phyloP scores from a whole-genome alignment of 139 green algal genomes.

The Microglena sp. region DNA sequence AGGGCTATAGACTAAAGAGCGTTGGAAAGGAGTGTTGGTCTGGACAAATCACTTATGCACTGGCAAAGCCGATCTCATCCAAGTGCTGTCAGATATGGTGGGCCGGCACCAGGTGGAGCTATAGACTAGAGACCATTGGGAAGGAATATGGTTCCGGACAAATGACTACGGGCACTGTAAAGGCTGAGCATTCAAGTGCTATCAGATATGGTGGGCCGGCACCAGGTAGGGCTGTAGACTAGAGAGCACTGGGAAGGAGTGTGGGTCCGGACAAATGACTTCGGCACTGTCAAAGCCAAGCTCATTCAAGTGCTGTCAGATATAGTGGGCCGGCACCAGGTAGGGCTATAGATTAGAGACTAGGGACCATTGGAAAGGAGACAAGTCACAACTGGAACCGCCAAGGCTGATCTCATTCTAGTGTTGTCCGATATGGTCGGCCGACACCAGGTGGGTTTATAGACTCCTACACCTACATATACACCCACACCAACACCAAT shows the following conservation, averaged over 20 bases:
- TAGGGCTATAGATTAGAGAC: neutral
- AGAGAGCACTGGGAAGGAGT: neutral
- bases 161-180: slow-evolving; percentile 9
- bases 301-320: slow-evolving; percentile 77
- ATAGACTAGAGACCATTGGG: neutral
- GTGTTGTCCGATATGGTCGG: neutral
- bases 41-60: too few relatives aligned
- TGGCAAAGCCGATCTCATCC: slow-evolving; percentile 17
- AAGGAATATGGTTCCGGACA: neutral
- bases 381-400: neutral
- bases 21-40: too few relatives aligned
- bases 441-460: slow-evolving; percentile 6
- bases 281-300: slow-evolving; percentile 86
- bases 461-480: too few relatives aligned
- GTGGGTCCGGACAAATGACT: slow-evolving; percentile 9
- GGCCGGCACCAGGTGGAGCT: slow-evolving; percentile 50
- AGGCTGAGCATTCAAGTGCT: neutral
- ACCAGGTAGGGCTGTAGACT: neutral
- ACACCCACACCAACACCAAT: too few relatives aligned
- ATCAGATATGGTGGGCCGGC: too few relatives aligned
- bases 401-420: neutral
- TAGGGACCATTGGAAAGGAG: neutral
- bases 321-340: slow-evolving; percentile 72
- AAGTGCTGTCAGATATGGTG: slow-evolving; percentile 74
- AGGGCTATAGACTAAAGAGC: too few relatives aligned